A percentile compares a stretch with the other conserved stretches of the same genome.
phyloP scores from a whole-genome alignment of 805 yeast species.

The Kockiozyma suomiensis region DNA sequence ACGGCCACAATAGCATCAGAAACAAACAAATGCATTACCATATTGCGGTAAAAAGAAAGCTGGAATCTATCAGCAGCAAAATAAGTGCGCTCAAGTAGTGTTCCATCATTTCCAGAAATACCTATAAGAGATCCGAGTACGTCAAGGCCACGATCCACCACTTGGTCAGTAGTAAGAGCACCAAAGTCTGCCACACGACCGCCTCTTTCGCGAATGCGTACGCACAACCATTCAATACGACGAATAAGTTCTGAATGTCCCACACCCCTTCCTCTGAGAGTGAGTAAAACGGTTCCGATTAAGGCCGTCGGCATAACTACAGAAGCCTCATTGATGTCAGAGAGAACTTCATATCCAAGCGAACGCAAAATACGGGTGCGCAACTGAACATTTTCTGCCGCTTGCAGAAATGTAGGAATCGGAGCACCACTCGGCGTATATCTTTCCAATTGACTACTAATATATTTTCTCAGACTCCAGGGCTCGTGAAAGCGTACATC shows the following conservation, averaged over 20 bases:
- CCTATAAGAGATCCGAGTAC: conserved; percentile 47
- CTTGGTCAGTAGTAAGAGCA: conserved; percentile 38
- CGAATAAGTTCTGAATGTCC: conserved; percentile 42
- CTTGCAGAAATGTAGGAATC: conserved; percentile 17
- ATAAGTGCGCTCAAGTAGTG: conserved; percentile 45
- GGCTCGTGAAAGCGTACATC: conserved; percentile 48
- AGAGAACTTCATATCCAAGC: conserved; percentile 57
- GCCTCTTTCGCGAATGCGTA: conserved; percentile 43
- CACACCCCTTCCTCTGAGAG: conserved; percentile 47
- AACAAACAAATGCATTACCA: conserved; percentile 57
- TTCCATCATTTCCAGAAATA: conserved; percentile 32
- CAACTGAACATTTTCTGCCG: conserved; percentile 17
- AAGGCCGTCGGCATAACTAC: conserved; percentile 58
- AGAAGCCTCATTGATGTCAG: conserved; percentile 54
- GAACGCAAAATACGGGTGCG: conserved; percentile 47
- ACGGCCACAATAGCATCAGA: conserved; percentile 54
- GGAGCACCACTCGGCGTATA: conserved; percentile 3
- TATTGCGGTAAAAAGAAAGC: conserved; percentile 60
- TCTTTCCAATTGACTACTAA: conserved; percentile 38
- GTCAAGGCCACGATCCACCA: conserved; percentile 45
- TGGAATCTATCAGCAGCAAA: conserved; percentile 55
- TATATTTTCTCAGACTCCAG: conserved; percentile 45
- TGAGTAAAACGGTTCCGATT: conserved; percentile 52
- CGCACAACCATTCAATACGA: conserved; percentile 44
- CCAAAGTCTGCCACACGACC: conserved; percentile 47